These are phyloP conservation scores for Cephalotrichum gorgonifer DNA, from an alignment of 2,329 filamentous ascomycete species.

Conservation along the genomic window DNA sequence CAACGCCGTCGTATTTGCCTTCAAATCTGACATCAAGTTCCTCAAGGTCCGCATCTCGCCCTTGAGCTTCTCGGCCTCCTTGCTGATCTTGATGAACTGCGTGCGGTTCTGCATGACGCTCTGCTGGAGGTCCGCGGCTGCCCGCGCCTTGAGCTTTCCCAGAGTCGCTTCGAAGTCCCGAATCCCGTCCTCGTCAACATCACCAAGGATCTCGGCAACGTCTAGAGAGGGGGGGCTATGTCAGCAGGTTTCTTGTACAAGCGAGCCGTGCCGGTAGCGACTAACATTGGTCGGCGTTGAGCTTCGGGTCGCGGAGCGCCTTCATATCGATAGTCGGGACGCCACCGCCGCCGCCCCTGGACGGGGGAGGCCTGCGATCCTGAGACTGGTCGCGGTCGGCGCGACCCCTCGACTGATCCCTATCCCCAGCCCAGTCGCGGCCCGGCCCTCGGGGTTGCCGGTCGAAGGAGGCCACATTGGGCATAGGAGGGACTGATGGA, in stretches of 20 bases:
- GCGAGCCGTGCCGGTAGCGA: conserved; percentile 3
- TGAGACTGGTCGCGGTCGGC: conserved; percentile 14
- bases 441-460: neutral
- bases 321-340: conserved; percentile 65
- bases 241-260: conserved; percentile 2
- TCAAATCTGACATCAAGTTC: conserved; percentile 87
- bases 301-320: conserved; percentile 66
- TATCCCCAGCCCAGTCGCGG: conserved; percentile 32
- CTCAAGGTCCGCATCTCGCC: conserved; percentile 86
- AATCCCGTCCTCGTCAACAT: conserved; percentile 82
- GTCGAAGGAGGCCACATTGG: conserved; percentile 49
- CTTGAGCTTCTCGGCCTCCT: conserved; percentile 96
- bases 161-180: conserved; percentile 68
- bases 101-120: conserved; percentile 95
- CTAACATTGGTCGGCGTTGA: conserved; percentile 71
- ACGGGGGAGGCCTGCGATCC: conserved; percentile 41
- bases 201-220: conserved; percentile 61
- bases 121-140: conserved; percentile 77
- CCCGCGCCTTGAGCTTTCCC: conserved; percentile 65
- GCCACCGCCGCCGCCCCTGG: conserved; percentile 36
- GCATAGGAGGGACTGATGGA: conserved; percentile 61
- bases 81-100: conserved; percentile 98
- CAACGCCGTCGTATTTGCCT: conserved; percentile 60
- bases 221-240: conserved; percentile 26
- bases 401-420: conserved; percentile 7